These are phyloP conservation scores for Phytophthora fragariaefolia DNA, from an alignment of 352 stramenopile species.

Conservation along the genomic window DNA sequence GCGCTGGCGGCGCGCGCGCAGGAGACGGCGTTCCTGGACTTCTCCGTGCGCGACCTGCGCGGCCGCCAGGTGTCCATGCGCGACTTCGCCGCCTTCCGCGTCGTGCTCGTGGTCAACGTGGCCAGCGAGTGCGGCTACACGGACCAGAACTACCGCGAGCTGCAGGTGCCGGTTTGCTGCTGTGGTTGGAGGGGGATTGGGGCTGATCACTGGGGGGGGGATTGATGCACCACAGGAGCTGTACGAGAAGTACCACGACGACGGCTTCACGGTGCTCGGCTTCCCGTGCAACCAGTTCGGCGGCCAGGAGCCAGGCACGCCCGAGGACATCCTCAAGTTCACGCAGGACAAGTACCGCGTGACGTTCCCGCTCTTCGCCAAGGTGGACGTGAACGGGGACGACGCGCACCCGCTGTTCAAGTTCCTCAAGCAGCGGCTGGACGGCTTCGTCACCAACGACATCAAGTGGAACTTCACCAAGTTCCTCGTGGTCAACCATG, in stretches of 20 bases:
- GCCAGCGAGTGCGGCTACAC: slow-evolving; percentile 84
- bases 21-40: slow-evolving; percentile 58
- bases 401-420: slow-evolving; percentile 90
- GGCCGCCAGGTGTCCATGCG: slow-evolving; percentile 56
- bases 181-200: too few species aligned
- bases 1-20: slow-evolving; percentile 10
- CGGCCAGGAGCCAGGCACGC: slow-evolving; percentile 82
- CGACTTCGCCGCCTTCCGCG: slow-evolving; percentile 57
- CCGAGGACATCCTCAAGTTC: slow-evolving; percentile 82
- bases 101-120: slow-evolving; percentile 86
- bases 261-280: slow-evolving; percentile 88
- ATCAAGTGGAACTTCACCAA: slow-evolving; percentile 93
- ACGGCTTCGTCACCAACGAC: slow-evolving; percentile 70
- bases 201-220: too few species aligned
- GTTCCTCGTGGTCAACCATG: slow-evolving; percentile 81
- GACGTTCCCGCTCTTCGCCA: slow-evolving; percentile 89
- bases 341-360: slow-evolving; percentile 74
- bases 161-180: slow-evolving; percentile 67
- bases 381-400: slow-evolving; percentile 94
- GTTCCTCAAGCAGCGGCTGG: slow-evolving; percentile 84
- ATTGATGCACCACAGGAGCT: slow-evolving; percentile 47
- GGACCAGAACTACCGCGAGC: slow-evolving; percentile 81
- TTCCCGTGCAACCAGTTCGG: slow-evolving; percentile 98
- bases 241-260: slow-evolving; percentile 76
- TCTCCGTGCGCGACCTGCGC: slow-evolving; percentile 57